phyloP scores from a whole-genome alignment of 495 filamentous ascomycete genomes.

The Penicillium paxilli region DNA sequence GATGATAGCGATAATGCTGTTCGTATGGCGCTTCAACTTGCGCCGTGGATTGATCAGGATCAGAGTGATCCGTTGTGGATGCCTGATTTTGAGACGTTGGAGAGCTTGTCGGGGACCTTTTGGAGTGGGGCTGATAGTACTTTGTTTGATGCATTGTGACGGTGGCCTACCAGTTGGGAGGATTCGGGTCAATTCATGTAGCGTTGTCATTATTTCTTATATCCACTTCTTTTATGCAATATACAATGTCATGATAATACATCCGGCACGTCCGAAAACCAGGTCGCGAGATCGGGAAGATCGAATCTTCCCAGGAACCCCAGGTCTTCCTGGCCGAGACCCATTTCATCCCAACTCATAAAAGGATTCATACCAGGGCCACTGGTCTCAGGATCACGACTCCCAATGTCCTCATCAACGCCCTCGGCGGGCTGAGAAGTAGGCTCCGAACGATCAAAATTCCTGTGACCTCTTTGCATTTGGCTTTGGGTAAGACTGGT shows the following conservation, averaged over 20 bases:
- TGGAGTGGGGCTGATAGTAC: constrained; percentile 35
- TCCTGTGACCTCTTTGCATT: not conserved
- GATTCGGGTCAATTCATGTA: no score
- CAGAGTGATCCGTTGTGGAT: constrained; percentile 44
- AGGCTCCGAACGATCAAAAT: not conserved
- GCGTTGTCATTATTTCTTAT: not conserved
- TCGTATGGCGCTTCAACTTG: constrained; percentile 46
- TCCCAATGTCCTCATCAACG: not conserved
- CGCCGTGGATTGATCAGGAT: constrained; percentile 48
- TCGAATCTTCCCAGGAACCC: constrained; percentile 32
- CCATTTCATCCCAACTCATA: constrained; percentile 25
- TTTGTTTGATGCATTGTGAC: constrained; percentile 36
- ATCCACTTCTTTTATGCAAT: not conserved
- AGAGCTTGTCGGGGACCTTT: constrained; percentile 38
- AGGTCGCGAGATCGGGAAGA: constrained; percentile 40
- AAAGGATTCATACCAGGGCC: constrained; percentile 14
- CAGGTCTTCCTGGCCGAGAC: constrained; percentile 25
- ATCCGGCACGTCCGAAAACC: constrained; percentile 32
- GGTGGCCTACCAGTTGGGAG: no score
- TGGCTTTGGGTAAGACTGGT: not conserved
- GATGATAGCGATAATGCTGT: constrained; percentile 37
- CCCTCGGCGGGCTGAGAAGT: constrained; percentile 3
- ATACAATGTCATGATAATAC: not conserved
- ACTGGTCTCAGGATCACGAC: constrained; percentile 3
- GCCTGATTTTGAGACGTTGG: constrained; percentile 48